Evolutionary conservation across 2,329 filamentous ascomycete species (phyloP).

Genomic region (Ustilaginoidea virens): DNA sequence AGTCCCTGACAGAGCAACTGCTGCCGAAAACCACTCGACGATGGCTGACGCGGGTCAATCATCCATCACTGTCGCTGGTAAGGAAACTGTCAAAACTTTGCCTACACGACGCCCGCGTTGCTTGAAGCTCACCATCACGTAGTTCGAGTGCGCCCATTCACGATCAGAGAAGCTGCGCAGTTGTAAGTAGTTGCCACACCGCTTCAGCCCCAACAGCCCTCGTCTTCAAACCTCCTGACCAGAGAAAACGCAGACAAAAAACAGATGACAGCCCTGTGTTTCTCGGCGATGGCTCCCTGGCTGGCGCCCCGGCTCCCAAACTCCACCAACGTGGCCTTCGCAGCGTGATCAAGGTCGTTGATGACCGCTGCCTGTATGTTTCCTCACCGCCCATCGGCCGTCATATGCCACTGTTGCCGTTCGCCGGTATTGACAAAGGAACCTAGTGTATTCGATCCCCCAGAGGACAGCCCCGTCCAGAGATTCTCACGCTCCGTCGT

Average conservation of each 20-base stretch:
- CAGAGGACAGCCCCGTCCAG: slow-evolving; percentile 84
- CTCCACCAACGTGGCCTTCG: slow-evolving; percentile 74
- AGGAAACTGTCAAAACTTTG: neutral
- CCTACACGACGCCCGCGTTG: neutral
- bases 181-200: slow-evolving; percentile 36
- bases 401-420: too few species aligned
- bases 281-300: slow-evolving; percentile 90
- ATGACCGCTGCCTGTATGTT: slow-evolving; percentile 89
- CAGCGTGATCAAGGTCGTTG: slow-evolving; percentile 88
- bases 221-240: slow-evolving; percentile 2
- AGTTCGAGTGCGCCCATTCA: slow-evolving; percentile 59
- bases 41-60: slow-evolving; percentile 23
- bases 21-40: slow-evolving; percentile 1
- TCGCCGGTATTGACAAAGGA: too few species aligned
- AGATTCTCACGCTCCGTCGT: slow-evolving; percentile 73
- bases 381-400: too few species aligned
- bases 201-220: too few species aligned
- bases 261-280: slow-evolving; percentile 79
- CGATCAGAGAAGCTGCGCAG: slow-evolving; percentile 88
- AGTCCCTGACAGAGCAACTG: too few species aligned
- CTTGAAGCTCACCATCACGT: slow-evolving; percentile 12
- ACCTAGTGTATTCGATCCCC: slow-evolving; percentile 86
- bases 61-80: slow-evolving; percentile 45
- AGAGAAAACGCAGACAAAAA: slow-evolving; percentile 30
- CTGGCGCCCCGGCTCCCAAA: slow-evolving; percentile 72